phyloP scores from a whole-genome alignment of 2,329 filamentous ascomycete species.

The Ceratocystiopsis sp. region DNA sequence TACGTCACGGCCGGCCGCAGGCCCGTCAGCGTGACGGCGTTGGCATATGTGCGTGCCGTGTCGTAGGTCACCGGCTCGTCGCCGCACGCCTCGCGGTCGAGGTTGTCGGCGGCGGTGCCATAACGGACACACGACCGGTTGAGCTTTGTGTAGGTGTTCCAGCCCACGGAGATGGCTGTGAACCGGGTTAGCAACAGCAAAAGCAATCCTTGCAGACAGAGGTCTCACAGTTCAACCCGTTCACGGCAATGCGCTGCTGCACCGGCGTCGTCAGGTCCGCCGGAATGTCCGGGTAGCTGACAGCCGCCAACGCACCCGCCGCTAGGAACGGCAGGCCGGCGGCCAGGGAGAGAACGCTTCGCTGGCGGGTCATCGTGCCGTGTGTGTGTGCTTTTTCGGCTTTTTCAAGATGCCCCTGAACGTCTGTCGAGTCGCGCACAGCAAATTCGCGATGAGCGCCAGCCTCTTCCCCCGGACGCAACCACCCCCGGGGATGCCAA shows the following conservation, averaged over 20 bases:
- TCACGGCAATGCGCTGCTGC: conserved; percentile 35
- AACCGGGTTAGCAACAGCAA: not conserved
- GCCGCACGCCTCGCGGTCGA: conserved; percentile 24
- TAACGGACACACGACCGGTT: conserved; percentile 32
- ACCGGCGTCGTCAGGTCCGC: conserved; percentile 32
- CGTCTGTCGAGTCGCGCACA: no score
- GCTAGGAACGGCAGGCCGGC: conserved; percentile 7
- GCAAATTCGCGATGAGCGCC: no score
- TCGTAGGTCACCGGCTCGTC: conserved; percentile 28
- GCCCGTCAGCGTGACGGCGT: conserved; percentile 27
- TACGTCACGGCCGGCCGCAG: conserved; percentile 36
- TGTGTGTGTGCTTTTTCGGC: no score
- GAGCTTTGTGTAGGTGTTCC: conserved; percentile 37
- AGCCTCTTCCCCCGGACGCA: no score
- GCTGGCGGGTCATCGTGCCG: conserved; percentile 7
- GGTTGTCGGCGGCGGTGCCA: conserved; percentile 22
- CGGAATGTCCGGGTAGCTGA: conserved; percentile 27
- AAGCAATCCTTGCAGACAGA: no score
- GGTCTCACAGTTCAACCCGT: conserved; percentile 26
- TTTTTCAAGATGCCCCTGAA: no score
- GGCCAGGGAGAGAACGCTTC: not conserved
- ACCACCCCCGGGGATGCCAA: no score
- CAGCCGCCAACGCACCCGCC: conserved; percentile 1
- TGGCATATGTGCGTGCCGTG: conserved; percentile 35
- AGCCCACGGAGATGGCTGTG: conserved; percentile 33